Conservation (phyloP, 139 green algal species). For the Chlorella ohadii region DNA sequence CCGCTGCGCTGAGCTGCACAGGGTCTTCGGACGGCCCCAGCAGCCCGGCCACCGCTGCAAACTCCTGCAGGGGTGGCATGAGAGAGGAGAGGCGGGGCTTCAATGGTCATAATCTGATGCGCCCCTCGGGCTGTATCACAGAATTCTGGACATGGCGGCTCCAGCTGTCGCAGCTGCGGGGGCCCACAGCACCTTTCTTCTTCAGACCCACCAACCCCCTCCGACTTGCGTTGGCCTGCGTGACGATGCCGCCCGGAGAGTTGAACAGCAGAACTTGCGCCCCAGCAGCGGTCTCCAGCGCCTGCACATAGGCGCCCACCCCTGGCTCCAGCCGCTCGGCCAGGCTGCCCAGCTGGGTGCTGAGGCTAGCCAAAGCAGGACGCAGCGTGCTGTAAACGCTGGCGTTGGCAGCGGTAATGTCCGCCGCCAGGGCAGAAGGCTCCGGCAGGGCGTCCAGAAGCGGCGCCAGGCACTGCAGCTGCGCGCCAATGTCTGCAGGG, state of each 20-base stretch:
- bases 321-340: not conserved
- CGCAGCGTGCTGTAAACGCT: not conserved
- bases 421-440: not conserved
- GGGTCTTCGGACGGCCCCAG: not conserved
- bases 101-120: no score
- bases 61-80: not conserved
- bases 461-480: conserved; percentile 22
- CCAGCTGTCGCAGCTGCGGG: not conserved
- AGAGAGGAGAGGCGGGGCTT: not conserved
- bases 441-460: conserved; percentile 31
- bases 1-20: not conserved
- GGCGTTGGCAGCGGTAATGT: not conserved
- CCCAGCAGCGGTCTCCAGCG: not conserved
- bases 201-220: no score
- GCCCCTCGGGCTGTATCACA: no score
- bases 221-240: not conserved
- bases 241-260: not conserved
- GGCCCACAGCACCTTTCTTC: not conserved
- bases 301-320: not conserved
- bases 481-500: not conserved
- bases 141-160: no score
- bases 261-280: not conserved
- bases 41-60: not conserved
- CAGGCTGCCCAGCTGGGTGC: conserved; percentile 1
- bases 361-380: not conserved